Evolutionary conservation across 2,329 filamentous ascomycete genomes (phyloP).

Genomic region (Tolypocladium album): DNA sequence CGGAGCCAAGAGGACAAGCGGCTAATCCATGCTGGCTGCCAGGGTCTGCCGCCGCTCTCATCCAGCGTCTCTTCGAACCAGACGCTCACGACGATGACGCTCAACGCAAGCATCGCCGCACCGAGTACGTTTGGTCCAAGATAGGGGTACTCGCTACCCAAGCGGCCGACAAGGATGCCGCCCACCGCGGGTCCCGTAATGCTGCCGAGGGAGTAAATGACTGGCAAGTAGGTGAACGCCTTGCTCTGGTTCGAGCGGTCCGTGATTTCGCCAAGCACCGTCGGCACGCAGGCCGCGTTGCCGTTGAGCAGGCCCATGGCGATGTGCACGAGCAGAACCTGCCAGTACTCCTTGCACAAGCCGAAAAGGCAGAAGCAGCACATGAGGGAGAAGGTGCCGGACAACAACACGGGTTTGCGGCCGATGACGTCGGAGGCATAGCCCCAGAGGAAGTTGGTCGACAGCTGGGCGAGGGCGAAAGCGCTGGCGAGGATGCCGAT

Average conservation of each 20-base stretch:
- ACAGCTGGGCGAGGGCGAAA: slow-evolving; percentile 86
- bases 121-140: slow-evolving; percentile 74
- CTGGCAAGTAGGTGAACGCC: slow-evolving; percentile 88
- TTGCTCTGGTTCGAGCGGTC: slow-evolving; percentile 89
- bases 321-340: slow-evolving; percentile 75
- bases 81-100: slow-evolving; percentile 62
- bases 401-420: slow-evolving; percentile 62
- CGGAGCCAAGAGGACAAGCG: slow-evolving; percentile 17
- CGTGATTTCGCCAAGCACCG: slow-evolving; percentile 88
- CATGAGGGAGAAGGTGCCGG: slow-evolving; percentile 75
- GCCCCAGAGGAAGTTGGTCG: slow-evolving; percentile 65
- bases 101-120: slow-evolving; percentile 58
- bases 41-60: slow-evolving; percentile 14
- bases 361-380: slow-evolving; percentile 78
- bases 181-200: slow-evolving; percentile 92
- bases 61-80: slow-evolving; percentile 74
- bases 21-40: slow-evolving; percentile 21
- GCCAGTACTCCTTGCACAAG: slow-evolving; percentile 72
- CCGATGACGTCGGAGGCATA: slow-evolving; percentile 54
- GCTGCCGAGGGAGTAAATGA: slow-evolving; percentile 90
- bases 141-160: slow-evolving; percentile 62
- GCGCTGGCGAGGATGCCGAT: slow-evolving; percentile 83
- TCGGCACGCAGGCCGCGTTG: slow-evolving; percentile 88
- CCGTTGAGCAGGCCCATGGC: slow-evolving; percentile 91
- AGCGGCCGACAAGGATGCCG: slow-evolving; percentile 62